Evolutionary conservation across 2,329 filamentous ascomycete species (phyloP).

Genomic region (Pseudogymnoascus sp.): DNA sequence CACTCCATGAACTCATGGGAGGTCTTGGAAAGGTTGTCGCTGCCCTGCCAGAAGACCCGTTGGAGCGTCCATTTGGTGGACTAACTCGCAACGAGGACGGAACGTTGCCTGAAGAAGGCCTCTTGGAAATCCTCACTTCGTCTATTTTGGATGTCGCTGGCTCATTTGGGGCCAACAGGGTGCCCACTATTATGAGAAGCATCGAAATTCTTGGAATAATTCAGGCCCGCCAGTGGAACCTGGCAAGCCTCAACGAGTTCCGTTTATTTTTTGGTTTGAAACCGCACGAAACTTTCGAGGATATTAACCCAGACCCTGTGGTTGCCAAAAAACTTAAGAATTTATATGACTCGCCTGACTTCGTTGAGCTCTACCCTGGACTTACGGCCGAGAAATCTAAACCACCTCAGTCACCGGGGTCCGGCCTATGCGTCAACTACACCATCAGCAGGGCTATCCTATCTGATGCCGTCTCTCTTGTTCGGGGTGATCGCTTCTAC

Average conservation of each 20-base stretch:
- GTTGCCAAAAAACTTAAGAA: constrained; percentile 56
- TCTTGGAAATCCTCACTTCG: constrained; percentile 59
- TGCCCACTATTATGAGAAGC: constrained; percentile 63
- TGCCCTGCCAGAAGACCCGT: constrained; percentile 55
- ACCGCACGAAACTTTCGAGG: constrained; percentile 67
- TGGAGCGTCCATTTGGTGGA: constrained; percentile 57
- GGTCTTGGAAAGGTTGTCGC: constrained; percentile 56
- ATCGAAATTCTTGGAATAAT: constrained; percentile 76
- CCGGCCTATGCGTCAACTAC: constrained; percentile 44
- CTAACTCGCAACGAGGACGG: constrained; percentile 58
- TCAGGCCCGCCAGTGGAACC: constrained; percentile 66
- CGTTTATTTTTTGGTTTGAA: constrained; percentile 72
- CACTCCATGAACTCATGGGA: constrained; percentile 50
- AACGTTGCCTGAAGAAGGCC: constrained; percentile 64
- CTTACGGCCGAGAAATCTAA: constrained; percentile 53
- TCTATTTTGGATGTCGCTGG: constrained; percentile 69
- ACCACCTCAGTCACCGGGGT: constrained; percentile 40
- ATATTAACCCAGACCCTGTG: constrained; percentile 70
- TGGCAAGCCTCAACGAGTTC: constrained; percentile 71
- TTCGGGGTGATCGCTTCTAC: constrained; percentile 50
- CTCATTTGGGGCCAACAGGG: constrained; percentile 63
- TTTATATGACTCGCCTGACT: constrained; percentile 51
- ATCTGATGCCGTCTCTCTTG: constrained; percentile 50
- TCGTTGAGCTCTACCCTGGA: constrained; percentile 62
- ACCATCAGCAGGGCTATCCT: constrained; percentile 48